Evolutionary conservation across 108 stramenopile genomes (phyloP), one percentile per base, ranked within the genome.

Genomic region (Aurantiochytrium sp.): DNA sequence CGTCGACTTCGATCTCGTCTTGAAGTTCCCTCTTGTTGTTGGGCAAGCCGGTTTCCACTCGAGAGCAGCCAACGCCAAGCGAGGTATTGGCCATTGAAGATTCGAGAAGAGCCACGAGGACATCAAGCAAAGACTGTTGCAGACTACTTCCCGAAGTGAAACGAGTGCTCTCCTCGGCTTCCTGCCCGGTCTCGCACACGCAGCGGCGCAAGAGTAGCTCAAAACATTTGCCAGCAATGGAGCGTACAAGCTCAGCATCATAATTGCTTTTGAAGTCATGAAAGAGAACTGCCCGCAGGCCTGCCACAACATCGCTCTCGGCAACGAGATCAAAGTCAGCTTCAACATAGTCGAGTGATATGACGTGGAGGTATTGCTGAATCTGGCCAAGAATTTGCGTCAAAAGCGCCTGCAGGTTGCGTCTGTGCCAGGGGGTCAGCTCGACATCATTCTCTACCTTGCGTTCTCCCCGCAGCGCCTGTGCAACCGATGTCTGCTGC

Each of bases 61-160:
- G 35, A 35, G 35, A 35, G 35, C 35, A 35, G 35, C 35, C 35
- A 35, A 35, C 35, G 35, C 35, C 35, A 1, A 35, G 64, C 21
- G 42, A 28, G 3, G 76, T 83, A 14, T 83, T 47, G 49, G 28
- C 28, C n/a, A 83, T n/a, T 2, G 76, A 83, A 53, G n/a, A 25
- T 23, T 83, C 76, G 10, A 83, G 23, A 6, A 83, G 76, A 6
- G 49, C 76, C 10, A 83, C 76, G 6, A 83, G 23, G 28, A 83
- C 76, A 23, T 83, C 76, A 12, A 83, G 76, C 19, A 83, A 45
- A 12, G 76, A 83, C 23, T 83, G 76, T 53, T 83, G 76, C 45
- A 83, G 76, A 45, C 76, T 83, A 53, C 49, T 83, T 23, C 76
- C 76, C 19, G 76, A 83, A 35, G 76, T 83, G 4, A 83, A 83